These are phyloP conservation scores for Circinella umbellata DNA, from an alignment of 371 early-diverging fungal genomes.

Conservation along the genomic window DNA sequence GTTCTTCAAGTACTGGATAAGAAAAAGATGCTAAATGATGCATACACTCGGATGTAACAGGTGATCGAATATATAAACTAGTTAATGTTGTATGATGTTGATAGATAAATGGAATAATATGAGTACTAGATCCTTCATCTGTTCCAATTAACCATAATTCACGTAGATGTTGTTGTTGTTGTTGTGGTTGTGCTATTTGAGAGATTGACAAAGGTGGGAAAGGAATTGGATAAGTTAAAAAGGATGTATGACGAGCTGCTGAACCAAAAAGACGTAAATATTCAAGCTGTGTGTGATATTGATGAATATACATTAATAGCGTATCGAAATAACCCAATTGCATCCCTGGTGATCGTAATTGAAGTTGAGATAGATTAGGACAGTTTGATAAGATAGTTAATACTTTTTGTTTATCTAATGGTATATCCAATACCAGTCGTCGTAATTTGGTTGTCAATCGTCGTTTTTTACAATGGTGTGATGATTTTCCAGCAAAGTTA, in stretches of 20 bases:
- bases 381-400: not conserved
- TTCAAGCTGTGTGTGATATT: not conserved
- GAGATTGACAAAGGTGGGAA: not conserved
- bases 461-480: not conserved
- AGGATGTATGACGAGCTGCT: not conserved
- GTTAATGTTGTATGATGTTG: slow-evolving; percentile 4
- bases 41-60: not conserved
- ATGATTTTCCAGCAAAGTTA: not conserved
- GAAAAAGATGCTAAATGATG: not conserved
- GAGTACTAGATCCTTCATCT: not conserved
- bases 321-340: not conserved
- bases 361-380: slow-evolving; percentile 4
- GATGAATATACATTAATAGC: not conserved
- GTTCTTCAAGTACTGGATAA: not conserved
- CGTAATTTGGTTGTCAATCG: not conserved
- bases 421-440: slow-evolving; percentile 6
- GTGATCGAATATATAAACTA: slow-evolving; percentile 3
- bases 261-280: slow-evolving; percentile 1
- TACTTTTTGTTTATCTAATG: not conserved
- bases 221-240: not conserved
- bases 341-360: not conserved
- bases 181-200: not conserved
- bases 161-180: not conserved
- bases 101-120: slow-evolving; percentile 4
- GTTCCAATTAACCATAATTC: slow-evolving; percentile 14